Evolutionary conservation across 345 rosid species (phyloP).

Genomic region (Schrenkiella parvula): DNA sequence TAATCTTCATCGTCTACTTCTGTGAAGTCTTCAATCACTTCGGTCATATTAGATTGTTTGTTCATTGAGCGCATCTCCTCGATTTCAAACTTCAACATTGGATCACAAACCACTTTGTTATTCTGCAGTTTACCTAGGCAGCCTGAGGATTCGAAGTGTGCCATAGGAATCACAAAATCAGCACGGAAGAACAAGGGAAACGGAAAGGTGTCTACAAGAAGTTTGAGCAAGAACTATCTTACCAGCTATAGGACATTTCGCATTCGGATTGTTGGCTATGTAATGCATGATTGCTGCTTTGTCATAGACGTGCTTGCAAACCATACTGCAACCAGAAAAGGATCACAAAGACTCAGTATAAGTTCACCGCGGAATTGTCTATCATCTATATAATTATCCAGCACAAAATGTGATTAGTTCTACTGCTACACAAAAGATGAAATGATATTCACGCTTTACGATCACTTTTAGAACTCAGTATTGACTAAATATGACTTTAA

Average conservation of each 20-base stretch:
- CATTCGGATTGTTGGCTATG: constrained; percentile 38
- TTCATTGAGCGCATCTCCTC: constrained; percentile 58
- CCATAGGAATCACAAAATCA: constrained; percentile 12
- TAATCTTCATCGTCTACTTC: constrained; percentile 33
- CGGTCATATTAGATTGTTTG: constrained; percentile 39
- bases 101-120: constrained; percentile 52
- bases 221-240: not conserved
- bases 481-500: not conserved
- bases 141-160: constrained; percentile 35
- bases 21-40: constrained; percentile 76
- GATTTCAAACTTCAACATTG: constrained; percentile 57
- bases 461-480: not conserved
- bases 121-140: constrained; percentile 58
- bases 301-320: constrained; percentile 85
- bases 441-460: not conserved
- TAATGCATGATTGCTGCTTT: constrained; percentile 47
- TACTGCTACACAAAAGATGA: not conserved
- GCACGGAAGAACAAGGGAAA: constrained; percentile 4
- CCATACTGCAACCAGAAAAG: constrained; percentile 47
- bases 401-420: not conserved
- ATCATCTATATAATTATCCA: not conserved
- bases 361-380: not conserved
- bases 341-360: not conserved
- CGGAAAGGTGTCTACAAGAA: not conserved
- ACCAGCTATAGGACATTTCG: constrained; percentile 77